Base-by-base conservation (phyloP, 805 yeast species). In the Scheffersomyces amazonensis region DNA sequence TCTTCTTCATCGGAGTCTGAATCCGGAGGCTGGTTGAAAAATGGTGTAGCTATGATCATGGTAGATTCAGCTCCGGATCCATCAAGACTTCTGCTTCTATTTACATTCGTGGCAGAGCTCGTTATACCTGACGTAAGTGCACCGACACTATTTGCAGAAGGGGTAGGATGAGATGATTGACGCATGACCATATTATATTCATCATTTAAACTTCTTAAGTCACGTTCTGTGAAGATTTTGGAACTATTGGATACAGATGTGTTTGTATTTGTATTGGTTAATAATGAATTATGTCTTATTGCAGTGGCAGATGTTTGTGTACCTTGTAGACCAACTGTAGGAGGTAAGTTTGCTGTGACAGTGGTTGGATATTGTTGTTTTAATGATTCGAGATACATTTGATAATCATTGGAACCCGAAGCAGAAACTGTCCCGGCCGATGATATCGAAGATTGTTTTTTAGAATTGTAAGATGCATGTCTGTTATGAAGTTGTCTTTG, bases 21-120 rank as follows among this genome's bases (percentile, higher is more conserved):
- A 42, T 64, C 70, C 25, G 71, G 71, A 2, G 72, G 73, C 20
- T 58, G 58, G 35, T 52, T 53, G 50, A 64, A 66, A 38, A 58
- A 65, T 16, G 71, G 70, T 12, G 64, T 59, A 16, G 70, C 66
- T 15, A 66, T 57, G 7, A 65, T 53, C 4, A 62, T 58, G 15
- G 35, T 31, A 24, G 37, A 35, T 21, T 28, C 17, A 11, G 33
- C 12, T 12, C 37, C 23, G 5, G 17, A n/a, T 5, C 31, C 31
- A 28, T 17, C 24, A 12, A 16, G 4, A 11, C 36, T 22, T 12
- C 36, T 24, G 19, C 31, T 23, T 17, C 36, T 34, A 28, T 23
- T 34, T 18, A 21, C 22, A 13, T 13, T 18, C 2, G 18, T 13
- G n/a, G 27, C 27, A n/a, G n/a, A n/a, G n/a, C n/a, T n/a, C 12